Evolutionary conservation across 169 alveolate genomes (phyloP).

Genomic region (Plasmodium berghei): DNA sequence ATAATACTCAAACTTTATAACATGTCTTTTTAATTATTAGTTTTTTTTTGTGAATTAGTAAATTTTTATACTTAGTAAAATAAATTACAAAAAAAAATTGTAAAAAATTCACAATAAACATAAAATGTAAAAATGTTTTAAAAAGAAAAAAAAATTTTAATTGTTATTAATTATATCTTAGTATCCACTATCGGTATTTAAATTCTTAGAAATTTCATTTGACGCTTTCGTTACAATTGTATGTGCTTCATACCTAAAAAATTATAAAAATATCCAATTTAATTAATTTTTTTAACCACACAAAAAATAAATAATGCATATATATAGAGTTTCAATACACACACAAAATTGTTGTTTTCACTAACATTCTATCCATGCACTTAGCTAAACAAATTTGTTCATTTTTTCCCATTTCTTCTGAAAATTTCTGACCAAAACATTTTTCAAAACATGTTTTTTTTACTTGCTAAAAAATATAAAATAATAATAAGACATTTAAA

Average conservation of each 20-base stretch:
- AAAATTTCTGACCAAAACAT: slow-evolving; percentile 87
- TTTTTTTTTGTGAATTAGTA: no score
- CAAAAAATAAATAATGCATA: not conserved
- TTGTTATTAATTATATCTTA: slow-evolving; percentile 15
- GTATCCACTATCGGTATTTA: slow-evolving; percentile 60
- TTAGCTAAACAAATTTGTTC: slow-evolving; percentile 91
- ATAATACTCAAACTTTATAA: no score
- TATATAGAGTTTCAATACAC: not conserved
- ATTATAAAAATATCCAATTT: not conserved
- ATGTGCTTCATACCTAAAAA: slow-evolving; percentile 90
- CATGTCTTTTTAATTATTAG: no score
- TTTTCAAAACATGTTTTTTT: slow-evolving; percentile 90
- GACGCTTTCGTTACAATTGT: slow-evolving; percentile 89
- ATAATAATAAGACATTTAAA: not conserved
- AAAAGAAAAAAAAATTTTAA: not conserved
- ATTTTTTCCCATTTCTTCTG: slow-evolving; percentile 84
- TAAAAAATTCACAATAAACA: no score
- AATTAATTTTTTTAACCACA: not conserved
- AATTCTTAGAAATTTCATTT: slow-evolving; percentile 86
- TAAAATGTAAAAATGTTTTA: no score
- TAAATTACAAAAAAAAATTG: no score
- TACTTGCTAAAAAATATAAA: slow-evolving; percentile 82
- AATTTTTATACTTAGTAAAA: no score
- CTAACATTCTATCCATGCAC: slow-evolving; percentile 93
- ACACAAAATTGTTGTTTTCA: not conserved